Evolutionary conservation across 1,284 basidiomycete genomes (phyloP), one percentile per base, ranked within the genome.

Genomic region (Cystobasidium pallidum): DNA sequence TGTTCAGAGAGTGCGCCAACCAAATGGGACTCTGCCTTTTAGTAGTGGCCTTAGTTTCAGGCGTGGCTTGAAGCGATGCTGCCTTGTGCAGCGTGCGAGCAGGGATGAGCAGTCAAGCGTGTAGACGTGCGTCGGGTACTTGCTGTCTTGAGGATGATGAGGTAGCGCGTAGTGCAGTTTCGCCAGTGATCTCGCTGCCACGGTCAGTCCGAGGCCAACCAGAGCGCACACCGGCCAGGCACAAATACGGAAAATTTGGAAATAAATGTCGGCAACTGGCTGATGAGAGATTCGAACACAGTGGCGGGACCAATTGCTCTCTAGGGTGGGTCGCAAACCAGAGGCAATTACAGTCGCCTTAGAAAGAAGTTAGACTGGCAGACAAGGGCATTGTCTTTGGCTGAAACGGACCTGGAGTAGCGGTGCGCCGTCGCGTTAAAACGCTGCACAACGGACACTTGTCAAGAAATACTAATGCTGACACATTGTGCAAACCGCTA

Each of bases 21-120:
- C 47, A 28, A 65, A 65, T 65, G 62, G 62, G 45, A 49, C 62
- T 51, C 62, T 65, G 41, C 24, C 39, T 65, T 32, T 28, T 32
- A n/a, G n/a, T 51, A 6, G 62, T 26, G 24, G 10, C 24, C 26
- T 28, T n/a, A 41, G 17, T 61, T 61, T 61, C 39, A 26, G 24
- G 39, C 34, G 36, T 43, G 30, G 58, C 58, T 61, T 41, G 30
- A 34, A 57, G 30, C 51, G 36, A 10, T 8, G 51, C n/a, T 57
- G 28, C 28, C 11, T 4, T 45, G 43, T 6, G 15, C 43, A 45
- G 43, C 19, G 43, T 45, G 15, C 24, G n/a, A 19, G 10, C n/a
- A 19, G 7, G 6, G 15, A 4, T 19, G 45, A 19, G 10, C 15
- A n/a, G n/a, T n/a, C 45, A 47, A 19, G 45, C 17, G 17, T 47